Evolutionary conservation across 495 filamentous ascomycete genomes (phyloP), one percentile per base, ranked within the genome.

Genomic region (Neurospora tetraspora): DNA sequence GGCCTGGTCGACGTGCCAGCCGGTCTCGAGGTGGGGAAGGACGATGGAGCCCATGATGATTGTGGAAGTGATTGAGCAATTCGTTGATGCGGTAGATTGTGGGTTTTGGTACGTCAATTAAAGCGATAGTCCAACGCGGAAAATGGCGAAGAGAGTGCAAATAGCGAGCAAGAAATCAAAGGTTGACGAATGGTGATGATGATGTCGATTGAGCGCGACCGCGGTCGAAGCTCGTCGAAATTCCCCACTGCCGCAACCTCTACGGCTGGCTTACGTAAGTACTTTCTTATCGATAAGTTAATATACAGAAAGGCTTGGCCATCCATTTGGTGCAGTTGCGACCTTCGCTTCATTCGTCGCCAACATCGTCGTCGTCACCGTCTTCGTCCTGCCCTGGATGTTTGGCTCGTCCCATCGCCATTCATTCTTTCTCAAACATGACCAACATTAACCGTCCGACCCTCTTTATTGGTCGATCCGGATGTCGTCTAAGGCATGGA

Each of bases 1-100:
- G 16, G 92, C 93, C 83, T 97, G 94, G 84, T 97, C 94, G 73
- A 97, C 93, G 77, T 97, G 94, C 95, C 96, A 98, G 75, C 94
- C 96, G 14, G 93, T 96, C 71, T 89, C 87, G 40, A 99, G 88
- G 82, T 99, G 96, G 23, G 96, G 96, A 16, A 99, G 88, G 16
- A 98, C 93, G 71, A 98, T 92, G 71, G 94, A 97, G 78, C 94
- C 93, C 92, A 96, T 97, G 70, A 20, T 77, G 73, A 14, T 16
- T 43, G 14, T 39, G 14, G 37, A 59, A n/a, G n/a, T 18, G 11
- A 14, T 65, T 3, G 6, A 34, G 23, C 12, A 12, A 18, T 16
- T 61, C n/a, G n/a, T n/a, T n/a, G n/a, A n/a, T n/a, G n/a, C n/a
- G n/a, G n/a, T n/a, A n/a, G n/a, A n/a, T n/a, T n/a, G n/a, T n/a